phyloP scores from a whole-genome alignment of 352 stramenopile species.

The Peronospora tabacina region DNA sequence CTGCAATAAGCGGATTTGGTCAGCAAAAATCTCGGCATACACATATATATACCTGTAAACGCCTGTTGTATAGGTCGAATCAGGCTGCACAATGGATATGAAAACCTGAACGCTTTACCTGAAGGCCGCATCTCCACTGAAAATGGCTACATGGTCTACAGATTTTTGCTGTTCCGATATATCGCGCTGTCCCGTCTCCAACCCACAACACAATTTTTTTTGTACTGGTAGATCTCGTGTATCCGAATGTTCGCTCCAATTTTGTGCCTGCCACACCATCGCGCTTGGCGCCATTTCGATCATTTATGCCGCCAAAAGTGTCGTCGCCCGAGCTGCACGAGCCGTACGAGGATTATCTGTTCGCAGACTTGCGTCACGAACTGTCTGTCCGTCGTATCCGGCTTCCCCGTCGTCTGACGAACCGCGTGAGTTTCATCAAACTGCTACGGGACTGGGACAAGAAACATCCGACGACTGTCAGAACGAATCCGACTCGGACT shows the following conservation, averaged over 20 bases:
- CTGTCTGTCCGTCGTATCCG: constrained; percentile 24
- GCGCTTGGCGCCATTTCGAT: constrained; percentile 6
- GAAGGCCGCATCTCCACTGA: too few relatives aligned
- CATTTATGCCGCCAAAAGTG: constrained; percentile 18
- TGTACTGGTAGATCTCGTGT: neutral
- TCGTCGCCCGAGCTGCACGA: constrained; percentile 19
- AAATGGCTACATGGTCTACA: too few relatives aligned
- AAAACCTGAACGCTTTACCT: too few relatives aligned
- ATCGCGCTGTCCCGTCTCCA: too few relatives aligned
- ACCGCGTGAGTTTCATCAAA: constrained; percentile 22
- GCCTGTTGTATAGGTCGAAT: too few relatives aligned
- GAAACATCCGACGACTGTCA: constrained; percentile 2
- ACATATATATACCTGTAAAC: too few relatives aligned
- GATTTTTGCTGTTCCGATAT: too few relatives aligned
- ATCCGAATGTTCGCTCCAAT: constrained; percentile 1
- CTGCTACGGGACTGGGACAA: constrained; percentile 34
- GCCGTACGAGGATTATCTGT: constrained; percentile 39
- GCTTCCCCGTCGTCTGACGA: constrained; percentile 14
- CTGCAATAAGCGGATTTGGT: neutral
- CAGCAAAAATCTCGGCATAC: too few relatives aligned
- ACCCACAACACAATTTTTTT: too few relatives aligned
- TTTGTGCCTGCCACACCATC: neutral
- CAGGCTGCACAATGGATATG: too few relatives aligned
- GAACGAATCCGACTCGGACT: neutral
- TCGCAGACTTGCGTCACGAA: constrained; percentile 33